Conservation (phyloP, 1,284 basidiomycete genomes). For the Ustanciosporium gigantosporum region DNA sequence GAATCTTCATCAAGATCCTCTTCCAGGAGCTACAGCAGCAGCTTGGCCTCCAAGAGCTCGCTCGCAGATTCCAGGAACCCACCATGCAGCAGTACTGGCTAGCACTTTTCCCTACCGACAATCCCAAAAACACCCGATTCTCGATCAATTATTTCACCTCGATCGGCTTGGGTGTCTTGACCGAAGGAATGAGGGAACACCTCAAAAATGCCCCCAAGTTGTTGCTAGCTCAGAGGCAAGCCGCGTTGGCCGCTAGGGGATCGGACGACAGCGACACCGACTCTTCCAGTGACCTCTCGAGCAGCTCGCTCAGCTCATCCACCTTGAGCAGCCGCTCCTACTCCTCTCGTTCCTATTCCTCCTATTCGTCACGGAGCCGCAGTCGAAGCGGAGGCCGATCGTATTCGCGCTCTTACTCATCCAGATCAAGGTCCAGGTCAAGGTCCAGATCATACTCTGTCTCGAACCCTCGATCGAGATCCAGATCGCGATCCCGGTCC, state of each 20-base stretch:
- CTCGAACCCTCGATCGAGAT: conserved; percentile 8
- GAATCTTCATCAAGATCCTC: conserved; percentile 97
- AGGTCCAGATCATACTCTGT: conserved; percentile 15
- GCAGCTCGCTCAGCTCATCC: conserved; percentile 23
- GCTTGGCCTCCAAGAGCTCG: conserved; percentile 80
- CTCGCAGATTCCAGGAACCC: conserved; percentile 73
- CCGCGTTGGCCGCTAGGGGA: conserved; percentile 48
- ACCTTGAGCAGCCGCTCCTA: conserved; percentile 12
- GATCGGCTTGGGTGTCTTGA: conserved; percentile 84
- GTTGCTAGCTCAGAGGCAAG: conserved; percentile 86
- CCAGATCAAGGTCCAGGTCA: background rate
- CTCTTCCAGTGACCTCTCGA: conserved; percentile 23
- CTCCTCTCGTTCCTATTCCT: conserved; percentile 18
- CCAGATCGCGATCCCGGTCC: background rate
- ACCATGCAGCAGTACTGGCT: conserved; percentile 72
- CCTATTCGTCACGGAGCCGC: conserved; percentile 6
- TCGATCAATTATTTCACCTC: conserved; percentile 93
- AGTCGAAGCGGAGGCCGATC: background rate
- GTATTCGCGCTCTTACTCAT: background rate
- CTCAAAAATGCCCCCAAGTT: conserved; percentile 89
- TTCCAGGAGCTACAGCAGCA: conserved; percentile 91
- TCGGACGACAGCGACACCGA: conserved; percentile 30
- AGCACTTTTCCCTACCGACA: conserved; percentile 91
- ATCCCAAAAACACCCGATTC: conserved; percentile 95
- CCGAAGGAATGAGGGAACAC: conserved; percentile 95